These are phyloP conservation scores for Rachicladosporium sp. DNA, from an alignment of 2,329 filamentous ascomycete species.

Conservation along the genomic window DNA sequence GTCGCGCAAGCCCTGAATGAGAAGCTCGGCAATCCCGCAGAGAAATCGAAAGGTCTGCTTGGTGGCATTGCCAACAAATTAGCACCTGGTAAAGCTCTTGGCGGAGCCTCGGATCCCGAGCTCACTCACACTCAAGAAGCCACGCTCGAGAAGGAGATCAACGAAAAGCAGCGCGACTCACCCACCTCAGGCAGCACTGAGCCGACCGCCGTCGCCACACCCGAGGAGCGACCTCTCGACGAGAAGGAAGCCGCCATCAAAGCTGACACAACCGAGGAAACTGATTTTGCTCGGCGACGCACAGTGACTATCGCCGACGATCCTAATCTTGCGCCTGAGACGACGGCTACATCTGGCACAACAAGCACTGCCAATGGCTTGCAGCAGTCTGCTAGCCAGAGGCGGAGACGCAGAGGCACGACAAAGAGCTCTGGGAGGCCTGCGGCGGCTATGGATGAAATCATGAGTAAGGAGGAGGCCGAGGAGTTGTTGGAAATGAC, in stretches of 20 bases:
- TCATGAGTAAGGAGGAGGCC: slow-evolving; percentile 62
- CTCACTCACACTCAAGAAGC: slow-evolving; percentile 7
- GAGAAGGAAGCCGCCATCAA: slow-evolving; percentile 16
- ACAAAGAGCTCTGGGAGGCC: slow-evolving; percentile 57
- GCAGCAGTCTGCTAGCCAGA: slow-evolving; percentile 33
- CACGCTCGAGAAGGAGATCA: slow-evolving; percentile 10
- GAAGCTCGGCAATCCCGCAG: not conserved
- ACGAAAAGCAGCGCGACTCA: slow-evolving; percentile 16
- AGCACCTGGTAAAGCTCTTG: slow-evolving; percentile 13
- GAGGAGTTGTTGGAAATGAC: slow-evolving; percentile 70
- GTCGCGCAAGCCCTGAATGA: slow-evolving; percentile 3
- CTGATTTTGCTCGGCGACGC: slow-evolving; percentile 19
- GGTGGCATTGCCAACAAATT: slow-evolving; percentile 22
- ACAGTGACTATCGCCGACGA: slow-evolving; percentile 17
- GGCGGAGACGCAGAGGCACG: slow-evolving; percentile 53
- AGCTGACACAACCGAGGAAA: slow-evolving; percentile 16
- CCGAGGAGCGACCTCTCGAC: slow-evolving; percentile 14
- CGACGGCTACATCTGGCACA: slow-evolving; percentile 16
- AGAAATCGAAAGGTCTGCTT: slow-evolving; percentile 14
- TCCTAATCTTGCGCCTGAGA: slow-evolving; percentile 16
- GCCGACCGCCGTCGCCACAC: slow-evolving; percentile 19
- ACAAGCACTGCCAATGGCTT: slow-evolving; percentile 6
- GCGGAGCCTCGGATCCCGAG: slow-evolving; percentile 14
- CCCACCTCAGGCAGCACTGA: slow-evolving; percentile 13
- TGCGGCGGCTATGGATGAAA: slow-evolving; percentile 53